A percentile compares a stretch with the other conserved stretches of the same genome.
phyloP scores from a whole-genome alignment of 2,329 filamentous ascomycete genomes.

The Aspergillus sp. region DNA sequence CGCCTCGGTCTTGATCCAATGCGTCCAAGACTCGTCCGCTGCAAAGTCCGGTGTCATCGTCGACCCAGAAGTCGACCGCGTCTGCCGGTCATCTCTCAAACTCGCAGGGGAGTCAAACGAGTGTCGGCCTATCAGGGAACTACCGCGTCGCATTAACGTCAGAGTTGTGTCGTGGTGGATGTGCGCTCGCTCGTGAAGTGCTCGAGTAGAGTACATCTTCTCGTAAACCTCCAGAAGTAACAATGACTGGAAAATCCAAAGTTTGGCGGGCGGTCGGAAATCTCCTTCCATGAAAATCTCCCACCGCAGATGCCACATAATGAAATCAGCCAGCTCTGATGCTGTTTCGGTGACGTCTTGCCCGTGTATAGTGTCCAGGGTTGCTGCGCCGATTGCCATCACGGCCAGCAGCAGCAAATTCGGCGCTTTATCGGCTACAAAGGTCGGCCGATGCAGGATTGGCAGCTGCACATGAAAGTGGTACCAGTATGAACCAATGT shows the following conservation, averaged over 20 bases:
- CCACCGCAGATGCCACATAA: slow-evolving; percentile 93
- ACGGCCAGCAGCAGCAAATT: slow-evolving; percentile 82
- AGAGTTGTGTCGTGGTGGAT: slow-evolving; percentile 96
- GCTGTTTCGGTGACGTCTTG: slow-evolving; percentile 71
- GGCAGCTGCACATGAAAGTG: slow-evolving; percentile 94
- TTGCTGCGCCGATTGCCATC: slow-evolving; percentile 89
- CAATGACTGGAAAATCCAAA: slow-evolving; percentile 94
- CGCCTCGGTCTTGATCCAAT: slow-evolving; percentile 93
- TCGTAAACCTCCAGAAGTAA: slow-evolving; percentile 90
- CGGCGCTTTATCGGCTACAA: slow-evolving; percentile 81
- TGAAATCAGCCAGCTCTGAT: slow-evolving; percentile 82
- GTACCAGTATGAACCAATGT: slow-evolving; percentile 90
- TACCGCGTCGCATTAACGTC: slow-evolving; percentile 89
- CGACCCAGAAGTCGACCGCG: slow-evolving; percentile 37
- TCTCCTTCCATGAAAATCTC: slow-evolving; percentile 90
- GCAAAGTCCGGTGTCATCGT: slow-evolving; percentile 59
- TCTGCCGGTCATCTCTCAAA: slow-evolving; percentile 60
- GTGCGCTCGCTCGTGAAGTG: slow-evolving; percentile 89
- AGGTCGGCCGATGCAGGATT: slow-evolving; percentile 92
- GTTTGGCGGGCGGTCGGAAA: slow-evolving; percentile 85
- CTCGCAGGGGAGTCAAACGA: slow-evolving; percentile 81
- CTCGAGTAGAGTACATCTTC: slow-evolving; percentile 94
- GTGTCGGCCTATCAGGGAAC: slow-evolving; percentile 83
- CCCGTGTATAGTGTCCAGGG: slow-evolving; percentile 79
- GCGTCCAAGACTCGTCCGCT: slow-evolving; percentile 88